Evolutionary conservation across 768 basidiomycete species (phyloP).

Genomic region (Pisolithus microcarpus): DNA sequence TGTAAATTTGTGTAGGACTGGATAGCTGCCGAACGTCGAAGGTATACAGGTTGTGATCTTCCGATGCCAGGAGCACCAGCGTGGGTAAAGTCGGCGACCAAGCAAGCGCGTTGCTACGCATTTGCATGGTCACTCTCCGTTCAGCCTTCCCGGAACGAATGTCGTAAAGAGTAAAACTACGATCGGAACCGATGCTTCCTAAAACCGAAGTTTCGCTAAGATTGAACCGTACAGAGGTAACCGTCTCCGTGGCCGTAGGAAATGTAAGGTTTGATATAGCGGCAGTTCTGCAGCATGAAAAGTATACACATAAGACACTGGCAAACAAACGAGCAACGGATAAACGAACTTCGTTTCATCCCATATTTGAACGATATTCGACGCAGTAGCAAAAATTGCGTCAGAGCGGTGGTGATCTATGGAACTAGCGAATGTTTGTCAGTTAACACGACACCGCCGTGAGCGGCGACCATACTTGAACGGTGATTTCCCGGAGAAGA

Average conservation of each 20-base stretch:
- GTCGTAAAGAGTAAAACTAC: conserved; percentile 94
- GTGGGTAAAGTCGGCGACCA: conserved; percentile 98
- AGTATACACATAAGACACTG: conserved; percentile 7
- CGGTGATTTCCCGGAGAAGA: conserved; percentile 79
- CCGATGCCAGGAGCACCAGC: conserved; percentile 85
- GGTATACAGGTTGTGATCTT: conserved; percentile 97
- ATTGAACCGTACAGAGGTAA: conserved; percentile 86
- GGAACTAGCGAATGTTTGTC: conserved; percentile 42
- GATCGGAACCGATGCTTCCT: conserved; percentile 91
- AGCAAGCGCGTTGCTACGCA: conserved; percentile 82
- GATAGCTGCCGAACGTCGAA: conserved; percentile 87
- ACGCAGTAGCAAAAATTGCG: conserved; percentile 89
- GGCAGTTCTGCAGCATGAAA: conserved; percentile 49
- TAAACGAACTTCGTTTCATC: conserved; percentile 78
- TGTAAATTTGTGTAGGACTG: conserved; percentile 87
- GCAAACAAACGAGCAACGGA: background rate
- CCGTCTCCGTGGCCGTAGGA: conserved; percentile 81
- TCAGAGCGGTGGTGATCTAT: conserved; percentile 92
- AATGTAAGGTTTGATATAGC: conserved; percentile 85
- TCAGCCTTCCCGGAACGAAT: conserved; percentile 96
- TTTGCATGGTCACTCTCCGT: conserved; percentile 86
- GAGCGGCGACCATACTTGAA: conserved; percentile 63
- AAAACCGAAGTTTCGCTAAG: conserved; percentile 89
- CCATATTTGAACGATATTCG: conserved; percentile 92
- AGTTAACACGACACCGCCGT: background rate